Percentiles rank a stretch among this genome's conserved stretches.
Conservation (phyloP, 2,329 filamentous ascomycete genomes). For the Exophiala xenobiotica region DNA sequence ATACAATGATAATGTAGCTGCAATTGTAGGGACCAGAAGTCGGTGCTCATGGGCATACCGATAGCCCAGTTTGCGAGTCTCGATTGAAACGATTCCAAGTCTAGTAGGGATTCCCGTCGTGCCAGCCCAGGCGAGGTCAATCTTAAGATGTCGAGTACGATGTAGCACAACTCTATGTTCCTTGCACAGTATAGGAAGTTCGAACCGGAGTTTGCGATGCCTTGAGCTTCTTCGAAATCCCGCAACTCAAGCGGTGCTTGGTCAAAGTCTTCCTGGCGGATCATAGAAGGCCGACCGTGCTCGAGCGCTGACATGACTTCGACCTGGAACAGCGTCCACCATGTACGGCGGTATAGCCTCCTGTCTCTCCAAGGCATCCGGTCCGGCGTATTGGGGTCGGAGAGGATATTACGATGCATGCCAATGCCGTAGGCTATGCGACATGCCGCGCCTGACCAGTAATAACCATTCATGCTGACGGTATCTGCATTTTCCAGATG, state of each 20-base stretch:
- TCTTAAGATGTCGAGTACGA: constrained; percentile 45
- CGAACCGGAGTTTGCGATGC: constrained; percentile 47
- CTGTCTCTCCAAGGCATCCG: constrained; percentile 41
- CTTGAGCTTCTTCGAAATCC: constrained; percentile 48
- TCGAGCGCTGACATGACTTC: constrained; percentile 46
- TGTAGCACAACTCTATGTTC: constrained; percentile 49
- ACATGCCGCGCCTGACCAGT: constrained; percentile 55
- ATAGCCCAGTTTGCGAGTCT: background rate
- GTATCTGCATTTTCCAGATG: constrained; percentile 57
- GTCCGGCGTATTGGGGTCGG: constrained; percentile 32
- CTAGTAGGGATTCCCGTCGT: background rate
- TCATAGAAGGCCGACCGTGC: constrained; percentile 54
- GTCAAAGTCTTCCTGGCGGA: constrained; percentile 36
- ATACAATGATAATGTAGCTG: constrained; percentile 16
- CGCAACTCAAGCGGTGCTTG: constrained; percentile 49
- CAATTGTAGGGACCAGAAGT: constrained; percentile 11
- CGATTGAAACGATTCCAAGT: background rate
- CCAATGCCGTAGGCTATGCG: constrained; percentile 55
- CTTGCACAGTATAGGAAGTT: constrained; percentile 48
- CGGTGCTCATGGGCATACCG: background rate
- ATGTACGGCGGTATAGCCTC: constrained; percentile 45
- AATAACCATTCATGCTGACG: constrained; percentile 53
- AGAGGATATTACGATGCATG: constrained; percentile 50
- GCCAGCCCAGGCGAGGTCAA: constrained; percentile 3
- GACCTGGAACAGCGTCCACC: constrained; percentile 47